A percentile compares a stretch with the other conserved stretches of the same genome.
Conservation (phyloP, 176 grass and related monocot genomes). For the Oropetium thomaeum region DNA sequence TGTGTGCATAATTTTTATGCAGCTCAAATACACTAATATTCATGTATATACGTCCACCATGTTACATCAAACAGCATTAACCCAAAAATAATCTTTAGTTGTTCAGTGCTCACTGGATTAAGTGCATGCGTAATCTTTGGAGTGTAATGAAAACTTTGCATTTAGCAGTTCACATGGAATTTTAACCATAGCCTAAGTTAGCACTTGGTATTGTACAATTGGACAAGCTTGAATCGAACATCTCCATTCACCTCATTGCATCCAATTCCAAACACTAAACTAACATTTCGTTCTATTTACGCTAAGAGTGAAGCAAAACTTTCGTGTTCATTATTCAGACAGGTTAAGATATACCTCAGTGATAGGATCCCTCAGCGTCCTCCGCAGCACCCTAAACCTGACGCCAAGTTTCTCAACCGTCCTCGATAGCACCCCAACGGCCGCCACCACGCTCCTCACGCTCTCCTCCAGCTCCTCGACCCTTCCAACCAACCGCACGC, state of each 20-base stretch:
- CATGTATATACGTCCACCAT: background rate
- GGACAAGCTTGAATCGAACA: background rate
- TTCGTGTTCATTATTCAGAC: background rate
- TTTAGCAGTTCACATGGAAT: background rate
- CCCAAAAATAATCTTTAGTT: too few species aligned
- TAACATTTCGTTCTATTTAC: background rate
- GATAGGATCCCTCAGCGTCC: constrained; percentile 60
- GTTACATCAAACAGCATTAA: background rate
- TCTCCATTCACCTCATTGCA: background rate
- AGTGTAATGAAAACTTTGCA: background rate
- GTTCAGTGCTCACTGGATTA: too few species aligned
- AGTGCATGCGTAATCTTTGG: background rate
- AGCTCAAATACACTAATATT: background rate
- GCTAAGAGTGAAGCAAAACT: background rate
- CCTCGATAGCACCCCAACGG: constrained; percentile 53
- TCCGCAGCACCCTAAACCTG: constrained; percentile 68
- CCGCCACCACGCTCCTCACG: constrained; percentile 41
- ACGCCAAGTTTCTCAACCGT: constrained; percentile 70
- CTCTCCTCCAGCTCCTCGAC: constrained; percentile 56
- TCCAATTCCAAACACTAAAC: background rate
- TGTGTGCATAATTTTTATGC: background rate
- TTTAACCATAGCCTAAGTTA: too few species aligned
- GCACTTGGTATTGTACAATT: background rate
- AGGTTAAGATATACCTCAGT: constrained; percentile 46
- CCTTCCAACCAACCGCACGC: constrained; percentile 40